These are phyloP conservation scores for Suhomyces wounanorum DNA, from an alignment of 1,139 yeast genomes.

Conservation along the genomic window DNA sequence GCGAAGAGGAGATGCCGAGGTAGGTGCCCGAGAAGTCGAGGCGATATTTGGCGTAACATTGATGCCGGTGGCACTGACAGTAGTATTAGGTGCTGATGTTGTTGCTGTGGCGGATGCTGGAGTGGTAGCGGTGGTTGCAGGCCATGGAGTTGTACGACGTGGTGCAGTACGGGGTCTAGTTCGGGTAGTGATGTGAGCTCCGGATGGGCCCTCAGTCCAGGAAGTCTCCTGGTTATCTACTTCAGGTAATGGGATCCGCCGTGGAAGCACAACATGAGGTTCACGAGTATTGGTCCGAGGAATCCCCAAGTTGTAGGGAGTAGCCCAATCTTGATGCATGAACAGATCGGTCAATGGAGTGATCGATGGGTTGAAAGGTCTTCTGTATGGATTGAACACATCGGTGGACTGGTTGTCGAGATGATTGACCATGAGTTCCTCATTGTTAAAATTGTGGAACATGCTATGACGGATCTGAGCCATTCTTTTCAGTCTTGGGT, in stretches of 20 bases:
- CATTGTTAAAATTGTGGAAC: constrained; percentile 17
- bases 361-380: constrained; percentile 40
- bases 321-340: constrained; percentile 43
- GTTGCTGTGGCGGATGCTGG: not conserved
- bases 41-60: not conserved
- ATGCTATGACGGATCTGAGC: constrained; percentile 14
- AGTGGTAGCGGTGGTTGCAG: not conserved
- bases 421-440: constrained; percentile 26
- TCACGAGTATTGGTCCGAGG: constrained; percentile 12
- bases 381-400: constrained; percentile 39
- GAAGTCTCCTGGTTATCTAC: not conserved
- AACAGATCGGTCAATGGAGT: constrained; percentile 47
- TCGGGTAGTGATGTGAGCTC: not conserved
- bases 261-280: constrained; percentile 25
- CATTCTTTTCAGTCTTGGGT: constrained; percentile 21
- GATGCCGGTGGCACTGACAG: not conserved
- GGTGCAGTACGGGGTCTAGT: constrained; percentile 2
- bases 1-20: not conserved
- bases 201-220: not conserved
- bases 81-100: not conserved
- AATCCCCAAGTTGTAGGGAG: constrained; percentile 19
- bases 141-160: constrained; percentile 2
- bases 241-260: constrained; percentile 33
- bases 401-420: constrained; percentile 37
- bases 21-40: not conserved